Conservation (phyloP, 2,329 filamentous ascomycete species). For the Nigrograna mackinnonii region DNA sequence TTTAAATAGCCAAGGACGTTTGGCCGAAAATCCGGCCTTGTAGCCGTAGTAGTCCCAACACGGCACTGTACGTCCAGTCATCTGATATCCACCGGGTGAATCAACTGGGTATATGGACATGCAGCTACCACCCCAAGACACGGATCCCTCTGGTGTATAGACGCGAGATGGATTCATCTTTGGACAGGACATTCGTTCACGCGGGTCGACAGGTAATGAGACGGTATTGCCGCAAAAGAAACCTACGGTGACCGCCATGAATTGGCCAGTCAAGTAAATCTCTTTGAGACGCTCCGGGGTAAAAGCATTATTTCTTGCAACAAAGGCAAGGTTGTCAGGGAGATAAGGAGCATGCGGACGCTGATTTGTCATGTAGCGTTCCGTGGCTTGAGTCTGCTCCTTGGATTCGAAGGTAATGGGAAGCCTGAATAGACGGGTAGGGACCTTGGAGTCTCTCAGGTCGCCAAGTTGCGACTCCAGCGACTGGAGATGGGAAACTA, state of each 20-base stretch:
- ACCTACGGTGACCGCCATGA: constrained; percentile 58
- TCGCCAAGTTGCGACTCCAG: constrained; percentile 47
- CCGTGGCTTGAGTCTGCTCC: constrained; percentile 55
- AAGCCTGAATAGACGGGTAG: constrained; percentile 47
- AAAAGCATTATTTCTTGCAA: constrained; percentile 59
- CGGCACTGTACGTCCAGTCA: constrained; percentile 53
- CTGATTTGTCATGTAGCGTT: constrained; percentile 65
- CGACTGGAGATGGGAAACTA: constrained; percentile 42
- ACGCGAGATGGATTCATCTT: constrained; percentile 60
- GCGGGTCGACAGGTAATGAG: constrained; percentile 55
- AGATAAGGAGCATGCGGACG: constrained; percentile 64
- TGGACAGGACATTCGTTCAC: constrained; percentile 53
- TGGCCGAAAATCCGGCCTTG: constrained; percentile 52
- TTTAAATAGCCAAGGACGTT: constrained; percentile 58
- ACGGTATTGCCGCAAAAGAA: constrained; percentile 60
- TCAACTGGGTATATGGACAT: constrained; percentile 57
- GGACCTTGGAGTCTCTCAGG: constrained; percentile 44
- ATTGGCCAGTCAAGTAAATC: constrained; percentile 54
- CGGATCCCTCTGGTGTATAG: constrained; percentile 56
- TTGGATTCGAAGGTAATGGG: constrained; percentile 48
- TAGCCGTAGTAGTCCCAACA: constrained; percentile 56
- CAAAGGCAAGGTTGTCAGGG: constrained; percentile 64
- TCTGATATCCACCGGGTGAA: constrained; percentile 57
- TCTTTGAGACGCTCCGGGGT: constrained; percentile 52
- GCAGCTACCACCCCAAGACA: constrained; percentile 58